Percentiles rank a stretch among this genome's conserved stretches.
Conservation (phyloP, 768 basidiomycete species). For the Agrocybe praecox region DNA sequence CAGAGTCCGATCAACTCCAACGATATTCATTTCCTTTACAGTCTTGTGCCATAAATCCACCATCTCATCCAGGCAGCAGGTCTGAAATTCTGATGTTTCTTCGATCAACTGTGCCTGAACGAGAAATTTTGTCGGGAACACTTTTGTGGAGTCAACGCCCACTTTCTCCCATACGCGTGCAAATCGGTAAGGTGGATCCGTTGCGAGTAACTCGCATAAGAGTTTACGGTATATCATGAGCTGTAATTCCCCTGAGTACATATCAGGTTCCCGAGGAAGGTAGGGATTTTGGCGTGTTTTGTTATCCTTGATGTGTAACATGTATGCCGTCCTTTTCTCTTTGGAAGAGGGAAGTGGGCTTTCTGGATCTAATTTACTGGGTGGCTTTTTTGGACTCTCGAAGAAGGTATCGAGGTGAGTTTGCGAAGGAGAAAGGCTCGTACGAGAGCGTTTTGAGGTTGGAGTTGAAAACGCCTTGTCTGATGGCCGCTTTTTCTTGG, state of each 20-base stretch:
- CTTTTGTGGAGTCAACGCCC: conserved; percentile 39
- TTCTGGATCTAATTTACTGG: background rate
- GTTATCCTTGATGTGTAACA: conserved; percentile 60
- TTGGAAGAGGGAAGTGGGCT: background rate
- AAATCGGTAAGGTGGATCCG: conserved; percentile 53
- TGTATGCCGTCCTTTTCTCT: conserved; percentile 14
- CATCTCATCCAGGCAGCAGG: conserved; percentile 41
- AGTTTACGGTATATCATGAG: conserved; percentile 80
- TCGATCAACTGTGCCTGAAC: conserved; percentile 36
- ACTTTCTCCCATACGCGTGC: conserved; percentile 50
- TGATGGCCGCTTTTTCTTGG: conserved; percentile 9
- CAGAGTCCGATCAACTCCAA: conserved; percentile 40
- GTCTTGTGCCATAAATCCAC: conserved; percentile 30
- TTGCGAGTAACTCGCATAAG: conserved; percentile 51
- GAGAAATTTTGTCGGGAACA: conserved; percentile 56
- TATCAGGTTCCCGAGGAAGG: conserved; percentile 62
- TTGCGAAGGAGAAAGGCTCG: conserved; percentile 2
- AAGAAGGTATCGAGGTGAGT: conserved; percentile 14
- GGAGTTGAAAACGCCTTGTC: background rate
- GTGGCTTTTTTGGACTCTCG: conserved; percentile 12
- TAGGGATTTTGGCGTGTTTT: conserved; percentile 60
- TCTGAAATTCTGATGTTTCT: conserved; percentile 19
- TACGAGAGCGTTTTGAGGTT: conserved; percentile 8
- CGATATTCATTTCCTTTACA: conserved; percentile 28
- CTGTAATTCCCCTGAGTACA: conserved; percentile 63